Percentiles rank a stretch among this genome's conserved stretches.
Conservation (phyloP, 805 yeast genomes). For the Kodamaea hsintzibuensis region DNA sequence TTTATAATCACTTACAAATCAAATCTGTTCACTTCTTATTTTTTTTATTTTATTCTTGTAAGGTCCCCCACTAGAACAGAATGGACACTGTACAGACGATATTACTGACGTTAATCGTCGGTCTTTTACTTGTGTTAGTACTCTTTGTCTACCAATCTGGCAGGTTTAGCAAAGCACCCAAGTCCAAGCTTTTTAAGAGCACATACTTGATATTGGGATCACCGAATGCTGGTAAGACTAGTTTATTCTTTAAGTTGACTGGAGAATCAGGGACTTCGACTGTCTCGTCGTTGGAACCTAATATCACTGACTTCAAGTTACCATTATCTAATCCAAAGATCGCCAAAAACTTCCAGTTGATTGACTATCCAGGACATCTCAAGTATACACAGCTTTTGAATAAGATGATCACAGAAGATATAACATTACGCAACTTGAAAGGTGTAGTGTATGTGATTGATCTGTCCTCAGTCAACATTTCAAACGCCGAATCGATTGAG, state of each 20-base stretch:
- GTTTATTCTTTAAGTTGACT: constrained; percentile 43
- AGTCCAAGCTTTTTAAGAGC: constrained; percentile 39
- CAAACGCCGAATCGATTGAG: constrained; percentile 30
- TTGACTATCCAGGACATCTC: constrained; percentile 88
- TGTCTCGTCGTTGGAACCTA: constrained; percentile 41
- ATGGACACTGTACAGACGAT: constrained; percentile 33
- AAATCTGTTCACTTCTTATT: background rate
- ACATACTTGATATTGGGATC: constrained; percentile 67
- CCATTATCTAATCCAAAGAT: constrained; percentile 38
- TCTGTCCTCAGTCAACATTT: constrained; percentile 57
- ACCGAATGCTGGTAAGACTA: constrained; percentile 65
- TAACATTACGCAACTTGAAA: constrained; percentile 43
- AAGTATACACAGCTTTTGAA: constrained; percentile 64
- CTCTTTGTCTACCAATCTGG: constrained; percentile 25
- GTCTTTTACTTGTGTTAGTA: constrained; percentile 24
- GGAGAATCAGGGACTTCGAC: constrained; percentile 22
- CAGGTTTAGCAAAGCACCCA: constrained; percentile 1
- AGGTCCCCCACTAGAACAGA: background rate
- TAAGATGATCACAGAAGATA: constrained; percentile 45
- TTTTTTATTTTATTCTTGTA: background rate
- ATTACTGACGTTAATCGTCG: constrained; percentile 27
- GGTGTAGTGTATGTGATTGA: constrained; percentile 83
- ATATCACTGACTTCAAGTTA: constrained; percentile 26
- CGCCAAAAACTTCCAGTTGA: constrained; percentile 46
- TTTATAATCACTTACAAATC: background rate